A percentile compares a stretch with the other conserved stretches of the same genome.
phyloP scores from a whole-genome alignment of 75 land plant genomes.

The Chamaecyparis obtusa region DNA sequence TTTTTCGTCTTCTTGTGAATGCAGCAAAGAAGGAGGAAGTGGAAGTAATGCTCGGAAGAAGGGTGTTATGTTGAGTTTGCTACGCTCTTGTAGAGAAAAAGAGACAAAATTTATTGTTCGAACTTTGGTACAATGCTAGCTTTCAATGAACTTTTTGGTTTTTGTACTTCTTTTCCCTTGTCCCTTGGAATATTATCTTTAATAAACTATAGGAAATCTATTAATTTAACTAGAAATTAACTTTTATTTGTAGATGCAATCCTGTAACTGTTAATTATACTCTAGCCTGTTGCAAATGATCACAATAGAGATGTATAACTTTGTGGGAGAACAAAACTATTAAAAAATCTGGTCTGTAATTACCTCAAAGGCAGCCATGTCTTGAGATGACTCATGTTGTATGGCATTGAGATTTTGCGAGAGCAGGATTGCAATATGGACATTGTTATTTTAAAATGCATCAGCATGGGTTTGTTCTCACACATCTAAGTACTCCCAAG shows the following conservation, averaged over 20 bases:
- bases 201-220: neutral
- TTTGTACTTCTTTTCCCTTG: neutral
- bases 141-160: neutral
- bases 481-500: neutral
- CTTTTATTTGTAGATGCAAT: neutral
- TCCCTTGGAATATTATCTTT: neutral
- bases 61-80: conserved; percentile 60
- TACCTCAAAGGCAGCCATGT: neutral
- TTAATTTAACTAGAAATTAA: neutral
- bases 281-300: neutral
- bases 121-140: conserved; percentile 66
- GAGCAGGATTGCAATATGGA: neutral
- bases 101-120: conserved; percentile 94
- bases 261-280: neutral
- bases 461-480: neutral
- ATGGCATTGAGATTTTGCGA: neutral
- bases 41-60: conserved; percentile 78
- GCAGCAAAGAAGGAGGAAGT: conserved; percentile 73
- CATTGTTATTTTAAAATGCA: neutral
- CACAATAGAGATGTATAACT: neutral
- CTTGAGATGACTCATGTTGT: neutral
- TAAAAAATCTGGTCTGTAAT: neutral
- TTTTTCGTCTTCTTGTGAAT: conserved; percentile 2
- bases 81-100: conserved; percentile 89
- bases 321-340: neutral